Evolutionary conservation across 768 basidiomycete species (phyloP).

Genomic region (Tricholoma matsutake): DNA sequence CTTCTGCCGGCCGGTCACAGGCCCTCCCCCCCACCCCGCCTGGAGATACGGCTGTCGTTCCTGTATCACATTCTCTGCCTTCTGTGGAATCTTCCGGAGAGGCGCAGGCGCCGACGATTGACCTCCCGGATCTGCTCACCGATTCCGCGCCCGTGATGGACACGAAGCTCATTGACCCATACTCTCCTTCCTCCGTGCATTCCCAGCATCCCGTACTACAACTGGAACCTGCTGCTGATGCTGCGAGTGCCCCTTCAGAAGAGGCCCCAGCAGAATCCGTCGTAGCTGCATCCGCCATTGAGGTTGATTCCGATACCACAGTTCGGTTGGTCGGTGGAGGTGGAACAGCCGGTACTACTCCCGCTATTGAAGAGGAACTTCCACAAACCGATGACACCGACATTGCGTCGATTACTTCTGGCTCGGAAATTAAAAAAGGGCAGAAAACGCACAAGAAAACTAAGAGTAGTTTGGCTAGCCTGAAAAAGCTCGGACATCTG

Average conservation of each 20-base stretch:
- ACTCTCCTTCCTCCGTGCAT: constrained; percentile 14
- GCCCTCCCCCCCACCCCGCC: constrained; percentile 3
- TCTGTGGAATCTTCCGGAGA: neutral
- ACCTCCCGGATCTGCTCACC: constrained; percentile 49
- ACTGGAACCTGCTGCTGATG: constrained; percentile 1
- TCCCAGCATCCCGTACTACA: constrained; percentile 7
- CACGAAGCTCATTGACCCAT: constrained; percentile 35
- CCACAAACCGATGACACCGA: constrained; percentile 37
- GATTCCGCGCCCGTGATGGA: constrained; percentile 38
- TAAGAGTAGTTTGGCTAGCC: constrained; percentile 51
- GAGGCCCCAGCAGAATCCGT: constrained; percentile 1
- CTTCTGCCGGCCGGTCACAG: constrained; percentile 15
- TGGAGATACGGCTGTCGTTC: neutral
- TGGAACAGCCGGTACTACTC: constrained; percentile 38
- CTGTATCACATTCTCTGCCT: neutral
- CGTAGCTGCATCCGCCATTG: constrained; percentile 14
- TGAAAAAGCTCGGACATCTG: constrained; percentile 53
- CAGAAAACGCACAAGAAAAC: constrained; percentile 51
- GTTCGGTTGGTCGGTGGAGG: constrained; percentile 61
- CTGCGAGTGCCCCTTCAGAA: neutral
- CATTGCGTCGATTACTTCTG: constrained; percentile 32
- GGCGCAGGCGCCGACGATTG: constrained; percentile 12
- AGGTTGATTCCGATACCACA: constrained; percentile 36
- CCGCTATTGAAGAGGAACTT: constrained; percentile 28
- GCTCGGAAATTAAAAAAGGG: constrained; percentile 19